Evolutionary conservation across 345 rosid species (phyloP).

Genomic region (Brassica nigra): DNA sequence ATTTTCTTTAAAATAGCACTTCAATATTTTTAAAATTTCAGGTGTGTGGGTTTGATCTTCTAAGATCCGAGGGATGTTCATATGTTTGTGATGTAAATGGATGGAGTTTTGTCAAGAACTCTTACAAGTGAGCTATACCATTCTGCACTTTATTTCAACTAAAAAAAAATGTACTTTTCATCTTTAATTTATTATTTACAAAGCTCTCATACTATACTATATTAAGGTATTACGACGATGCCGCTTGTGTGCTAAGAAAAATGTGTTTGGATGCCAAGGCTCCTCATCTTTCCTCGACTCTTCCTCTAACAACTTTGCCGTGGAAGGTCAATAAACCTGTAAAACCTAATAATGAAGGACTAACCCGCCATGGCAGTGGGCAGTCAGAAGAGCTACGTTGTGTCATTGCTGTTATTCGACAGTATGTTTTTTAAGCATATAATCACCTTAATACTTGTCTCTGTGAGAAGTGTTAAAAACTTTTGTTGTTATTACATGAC

Average conservation of each 20-base stretch:
- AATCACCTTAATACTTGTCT: background rate
- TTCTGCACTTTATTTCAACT: conserved; percentile 13
- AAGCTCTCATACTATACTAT: conserved; percentile 22
- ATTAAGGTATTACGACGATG: conserved; percentile 93
- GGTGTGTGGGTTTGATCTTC: conserved; percentile 99
- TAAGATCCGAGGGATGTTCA: conserved; percentile 94
- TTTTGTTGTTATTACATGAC: conserved; percentile 26
- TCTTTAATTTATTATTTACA: background rate
- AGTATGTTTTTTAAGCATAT: conserved; percentile 56
- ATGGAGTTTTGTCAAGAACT: conserved; percentile 99
- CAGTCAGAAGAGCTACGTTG: conserved; percentile 97
- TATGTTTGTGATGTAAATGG: conserved; percentile 99
- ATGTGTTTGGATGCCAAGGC: conserved; percentile 98
- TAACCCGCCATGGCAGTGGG: conserved; percentile 96
- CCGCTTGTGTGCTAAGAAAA: conserved; percentile 96
- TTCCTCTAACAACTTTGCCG: conserved; percentile 79
- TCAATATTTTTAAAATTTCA: conserved; percentile 40
- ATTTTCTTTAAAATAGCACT: background rate
- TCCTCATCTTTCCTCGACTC: conserved; percentile 89
- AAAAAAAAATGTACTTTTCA: background rate
- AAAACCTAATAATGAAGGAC: conserved; percentile 69
- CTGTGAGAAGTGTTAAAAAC: background rate
- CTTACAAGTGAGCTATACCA: conserved; percentile 75
- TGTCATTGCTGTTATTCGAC: conserved; percentile 94
- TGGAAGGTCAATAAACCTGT: conserved; percentile 88